phyloP scores from a whole-genome alignment of 345 rosid genomes.

The Pistacia atlantica region DNA sequence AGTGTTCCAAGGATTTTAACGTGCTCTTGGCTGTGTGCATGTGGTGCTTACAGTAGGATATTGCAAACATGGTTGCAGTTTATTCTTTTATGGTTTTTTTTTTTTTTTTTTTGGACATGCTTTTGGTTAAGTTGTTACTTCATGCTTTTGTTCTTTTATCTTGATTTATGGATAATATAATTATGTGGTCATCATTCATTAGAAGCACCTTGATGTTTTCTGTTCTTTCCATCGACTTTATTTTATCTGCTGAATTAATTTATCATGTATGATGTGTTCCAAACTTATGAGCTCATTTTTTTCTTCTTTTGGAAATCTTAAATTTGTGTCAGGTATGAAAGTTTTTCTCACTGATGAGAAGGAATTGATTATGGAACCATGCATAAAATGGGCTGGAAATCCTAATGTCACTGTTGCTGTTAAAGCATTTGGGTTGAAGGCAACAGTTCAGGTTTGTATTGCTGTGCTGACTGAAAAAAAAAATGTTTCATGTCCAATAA shows the following conservation, averaged over 20 bases:
- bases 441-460: constrained; percentile 79
- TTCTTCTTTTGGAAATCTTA: background rate
- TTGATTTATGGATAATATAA: background rate
- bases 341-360: constrained; percentile 93
- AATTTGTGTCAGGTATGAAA: constrained; percentile 75
- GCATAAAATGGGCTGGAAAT: constrained; percentile 92
- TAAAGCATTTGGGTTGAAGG: constrained; percentile 91
- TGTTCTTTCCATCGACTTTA: background rate
- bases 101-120: background rate
- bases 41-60: background rate
- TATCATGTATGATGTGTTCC: background rate
- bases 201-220: background rate
- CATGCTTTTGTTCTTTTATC: background rate
- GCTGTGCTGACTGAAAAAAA: background rate
- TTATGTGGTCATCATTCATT: background rate
- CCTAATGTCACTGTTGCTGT: constrained; percentile 74
- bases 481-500: background rate
- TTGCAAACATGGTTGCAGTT: background rate
- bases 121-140: background rate
- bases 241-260: background rate
- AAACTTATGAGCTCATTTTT: background rate
- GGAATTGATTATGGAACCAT: constrained; percentile 95
- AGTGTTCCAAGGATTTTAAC: background rate
- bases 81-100: background rate
- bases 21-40: background rate